phyloP scores from a whole-genome alignment of 1,139 yeast species.

The Sugiyamaella grinbergsii region DNA sequence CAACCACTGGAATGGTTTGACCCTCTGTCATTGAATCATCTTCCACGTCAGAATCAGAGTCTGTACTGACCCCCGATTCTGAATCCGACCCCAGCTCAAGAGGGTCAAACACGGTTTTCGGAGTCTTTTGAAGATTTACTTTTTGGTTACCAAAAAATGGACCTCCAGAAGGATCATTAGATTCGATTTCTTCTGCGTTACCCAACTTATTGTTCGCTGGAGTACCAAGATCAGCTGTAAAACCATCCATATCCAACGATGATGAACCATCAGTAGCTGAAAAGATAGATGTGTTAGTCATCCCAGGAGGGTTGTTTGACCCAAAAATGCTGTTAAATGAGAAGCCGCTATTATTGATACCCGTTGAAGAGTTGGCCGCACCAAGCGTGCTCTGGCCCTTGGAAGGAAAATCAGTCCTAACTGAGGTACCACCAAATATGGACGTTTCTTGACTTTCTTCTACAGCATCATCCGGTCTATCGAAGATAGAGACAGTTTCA shows the following conservation, averaged over 20 bases:
- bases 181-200: background rate
- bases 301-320: background rate
- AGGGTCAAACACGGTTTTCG: too few relatives aligned
- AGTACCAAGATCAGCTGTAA: background rate
- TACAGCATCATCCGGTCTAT: background rate
- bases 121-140: too few relatives aligned
- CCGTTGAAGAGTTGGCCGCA: background rate
- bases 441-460: background rate
- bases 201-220: background rate
- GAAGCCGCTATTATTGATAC: slow-evolving; percentile 3
- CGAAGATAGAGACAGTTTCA: background rate
- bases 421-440: background rate
- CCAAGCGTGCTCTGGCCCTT: background rate
- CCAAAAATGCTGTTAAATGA: background rate
- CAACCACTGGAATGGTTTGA: too few relatives aligned
- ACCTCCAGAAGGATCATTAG: too few relatives aligned
- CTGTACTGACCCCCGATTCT: too few relatives aligned
- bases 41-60: too few relatives aligned
- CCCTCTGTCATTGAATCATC: too few relatives aligned
- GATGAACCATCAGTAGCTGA: background rate
- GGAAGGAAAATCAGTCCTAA: background rate
- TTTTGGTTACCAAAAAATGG: too few relatives aligned
- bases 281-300: too few relatives aligned
- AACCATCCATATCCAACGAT: background rate
- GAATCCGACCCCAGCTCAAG: too few relatives aligned